Percentiles rank a stretch among this genome's conserved stretches.
Evolutionary conservation across 352 stramenopile genomes (phyloP).

Genomic region (Discostella stelligera): DNA sequence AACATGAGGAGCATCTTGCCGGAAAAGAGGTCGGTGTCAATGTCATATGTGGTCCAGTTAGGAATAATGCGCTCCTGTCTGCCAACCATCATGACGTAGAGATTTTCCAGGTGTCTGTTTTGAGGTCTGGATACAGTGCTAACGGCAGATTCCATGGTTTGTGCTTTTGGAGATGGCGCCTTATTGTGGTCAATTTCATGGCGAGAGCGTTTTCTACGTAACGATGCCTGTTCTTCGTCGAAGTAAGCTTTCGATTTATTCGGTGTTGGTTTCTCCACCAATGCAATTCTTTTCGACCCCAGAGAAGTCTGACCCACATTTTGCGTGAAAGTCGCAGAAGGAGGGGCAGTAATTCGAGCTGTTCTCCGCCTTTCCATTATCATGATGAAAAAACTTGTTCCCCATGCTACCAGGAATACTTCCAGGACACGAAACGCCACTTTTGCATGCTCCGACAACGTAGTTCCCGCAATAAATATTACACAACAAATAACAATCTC

Average conservation of each 20-base stretch:
- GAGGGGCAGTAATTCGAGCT: neutral
- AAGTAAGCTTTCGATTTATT: neutral
- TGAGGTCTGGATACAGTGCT: constrained; percentile 7
- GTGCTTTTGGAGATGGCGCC: neutral
- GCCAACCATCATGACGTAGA: constrained; percentile 62
- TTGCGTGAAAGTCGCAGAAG: neutral
- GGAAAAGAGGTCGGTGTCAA: constrained; percentile 71
- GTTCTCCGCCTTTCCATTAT: constrained; percentile 26
- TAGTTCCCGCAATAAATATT: constrained; percentile 33
- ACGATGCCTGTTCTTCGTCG: neutral
- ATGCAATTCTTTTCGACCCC: neutral
- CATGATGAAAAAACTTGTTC: constrained; percentile 41
- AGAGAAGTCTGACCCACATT: neutral
- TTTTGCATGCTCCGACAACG: constrained; percentile 8
- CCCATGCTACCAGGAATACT: constrained; percentile 35
- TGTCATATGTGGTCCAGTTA: constrained; percentile 34
- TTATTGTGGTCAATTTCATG: constrained; percentile 11
- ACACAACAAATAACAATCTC: constrained; percentile 26
- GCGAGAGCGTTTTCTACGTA: constrained; percentile 17
- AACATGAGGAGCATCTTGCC: constrained; percentile 72
- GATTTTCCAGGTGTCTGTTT: constrained; percentile 52
- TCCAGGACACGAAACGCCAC: constrained; percentile 24
- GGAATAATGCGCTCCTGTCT: constrained; percentile 52
- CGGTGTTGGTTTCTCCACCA: constrained; percentile 1
- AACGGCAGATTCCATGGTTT: neutral